These are phyloP conservation scores for Hibiscus mutabilis DNA, from an alignment of 345 rosid species.

Conservation along the genomic window DNA sequence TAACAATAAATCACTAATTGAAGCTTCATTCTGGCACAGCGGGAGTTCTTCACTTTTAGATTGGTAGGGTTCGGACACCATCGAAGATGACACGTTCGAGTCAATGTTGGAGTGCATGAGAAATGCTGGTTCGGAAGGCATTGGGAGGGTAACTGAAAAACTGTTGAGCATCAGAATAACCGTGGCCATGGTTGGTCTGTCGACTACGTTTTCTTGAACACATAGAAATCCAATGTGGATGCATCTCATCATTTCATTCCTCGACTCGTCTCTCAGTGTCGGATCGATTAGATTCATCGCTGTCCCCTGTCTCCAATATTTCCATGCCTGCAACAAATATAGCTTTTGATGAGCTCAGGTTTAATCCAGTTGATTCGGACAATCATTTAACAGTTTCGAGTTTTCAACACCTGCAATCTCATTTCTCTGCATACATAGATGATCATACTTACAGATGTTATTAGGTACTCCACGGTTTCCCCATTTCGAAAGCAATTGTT, in stretches of 20 bases:
- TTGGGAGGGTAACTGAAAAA: slow-evolving; percentile 1
- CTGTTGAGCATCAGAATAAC: slow-evolving; percentile 8
- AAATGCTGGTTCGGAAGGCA: slow-evolving; percentile 17
- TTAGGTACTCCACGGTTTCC: neutral
- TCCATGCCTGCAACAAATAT: slow-evolving; percentile 19
- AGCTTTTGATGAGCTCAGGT: neutral
- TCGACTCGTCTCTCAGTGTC: neutral
- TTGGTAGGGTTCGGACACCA: neutral
- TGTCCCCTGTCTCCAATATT: slow-evolving; percentile 18
- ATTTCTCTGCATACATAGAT: too few species aligned
- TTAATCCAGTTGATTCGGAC: too few species aligned
- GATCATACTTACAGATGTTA: neutral
- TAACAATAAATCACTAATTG: slow-evolving; percentile 18
- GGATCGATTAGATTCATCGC: slow-evolving; percentile 15
- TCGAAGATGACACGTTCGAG: slow-evolving; percentile 7
- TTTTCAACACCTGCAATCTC: too few species aligned
- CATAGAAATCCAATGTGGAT: slow-evolving; percentile 17
- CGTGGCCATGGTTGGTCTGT: slow-evolving; percentile 15
- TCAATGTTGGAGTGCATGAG: slow-evolving; percentile 8
- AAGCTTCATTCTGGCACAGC: slow-evolving; percentile 16
- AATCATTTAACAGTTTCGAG: neutral
- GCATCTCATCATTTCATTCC: slow-evolving; percentile 14
- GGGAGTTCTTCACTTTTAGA: neutral
- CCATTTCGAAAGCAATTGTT: neutral
- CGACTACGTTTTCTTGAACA: slow-evolving; percentile 9